These are phyloP conservation scores for Annulohypoxylon nitens DNA, from an alignment of 495 filamentous ascomycete species.

Conservation along the genomic window DNA sequence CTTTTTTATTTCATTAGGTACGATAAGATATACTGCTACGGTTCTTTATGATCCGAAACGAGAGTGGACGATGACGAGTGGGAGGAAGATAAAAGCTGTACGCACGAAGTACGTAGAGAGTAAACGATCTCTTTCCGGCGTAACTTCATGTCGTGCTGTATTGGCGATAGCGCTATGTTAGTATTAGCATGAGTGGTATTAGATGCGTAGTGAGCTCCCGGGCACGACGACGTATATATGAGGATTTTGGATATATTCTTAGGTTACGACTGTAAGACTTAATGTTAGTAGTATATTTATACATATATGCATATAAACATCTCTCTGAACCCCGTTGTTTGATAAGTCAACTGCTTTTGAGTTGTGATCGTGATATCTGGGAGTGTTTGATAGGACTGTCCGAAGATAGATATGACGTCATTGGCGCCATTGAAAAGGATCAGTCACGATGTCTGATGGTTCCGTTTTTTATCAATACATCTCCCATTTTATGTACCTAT, in stretches of 20 bases:
- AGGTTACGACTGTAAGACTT: background rate
- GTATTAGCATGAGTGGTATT: conserved; percentile 7
- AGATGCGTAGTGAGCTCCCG: background rate
- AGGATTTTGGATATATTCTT: conserved; percentile 17
- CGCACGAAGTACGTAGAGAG: conserved; percentile 30
- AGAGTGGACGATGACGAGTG: conserved; percentile 7
- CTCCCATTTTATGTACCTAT: no score
- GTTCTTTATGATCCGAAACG: background rate
- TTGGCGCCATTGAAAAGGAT: background rate
- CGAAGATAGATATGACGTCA: no score
- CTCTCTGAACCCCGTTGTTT: background rate
- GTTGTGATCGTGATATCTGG: background rate
- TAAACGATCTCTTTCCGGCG: conserved; percentile 20
- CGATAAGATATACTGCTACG: background rate
- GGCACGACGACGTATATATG: conserved; percentile 26
- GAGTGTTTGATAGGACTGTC: background rate
- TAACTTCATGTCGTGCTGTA: background rate
- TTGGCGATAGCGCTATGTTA: background rate
- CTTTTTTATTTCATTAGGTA: background rate
- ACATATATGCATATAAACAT: conserved; percentile 3
- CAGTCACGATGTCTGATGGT: background rate
- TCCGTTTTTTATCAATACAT: no score
- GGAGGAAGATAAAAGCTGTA: conserved; percentile 15
- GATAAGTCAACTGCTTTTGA: background rate
- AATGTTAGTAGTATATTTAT: background rate